Conservation (phyloP, 345 rosid genomes). For the Eutrema japonicum region DNA sequence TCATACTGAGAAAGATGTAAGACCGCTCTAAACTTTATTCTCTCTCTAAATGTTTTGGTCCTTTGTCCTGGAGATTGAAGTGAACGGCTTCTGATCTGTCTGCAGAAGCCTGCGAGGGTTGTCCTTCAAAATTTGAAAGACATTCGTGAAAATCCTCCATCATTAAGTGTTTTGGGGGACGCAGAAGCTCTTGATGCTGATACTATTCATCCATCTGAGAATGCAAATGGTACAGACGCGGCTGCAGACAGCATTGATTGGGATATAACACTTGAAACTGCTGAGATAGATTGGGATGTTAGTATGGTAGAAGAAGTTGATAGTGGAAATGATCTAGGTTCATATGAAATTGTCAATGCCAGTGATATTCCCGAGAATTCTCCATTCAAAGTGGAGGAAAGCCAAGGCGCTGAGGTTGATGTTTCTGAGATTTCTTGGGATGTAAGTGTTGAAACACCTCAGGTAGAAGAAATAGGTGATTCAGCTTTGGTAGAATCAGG, state of each 20-base stretch:
- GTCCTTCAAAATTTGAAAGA: slow-evolving; percentile 69
- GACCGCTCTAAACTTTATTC: slow-evolving; percentile 31
- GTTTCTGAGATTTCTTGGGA: slow-evolving; percentile 86
- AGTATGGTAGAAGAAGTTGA: slow-evolving; percentile 80
- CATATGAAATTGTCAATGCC: slow-evolving; percentile 87
- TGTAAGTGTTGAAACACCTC: slow-evolving; percentile 88
- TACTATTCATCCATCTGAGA: slow-evolving; percentile 46
- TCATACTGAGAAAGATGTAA: slow-evolving; percentile 90
- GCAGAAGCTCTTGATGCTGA: slow-evolving; percentile 55
- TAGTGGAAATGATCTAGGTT: slow-evolving; percentile 82
- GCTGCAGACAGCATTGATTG: slow-evolving; percentile 73
- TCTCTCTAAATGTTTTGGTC: neutral
- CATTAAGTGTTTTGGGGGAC: slow-evolving; percentile 64
- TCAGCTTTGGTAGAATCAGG: slow-evolving; percentile 44
- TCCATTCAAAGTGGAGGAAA: slow-evolving; percentile 50
- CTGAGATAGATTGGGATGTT: slow-evolving; percentile 95
- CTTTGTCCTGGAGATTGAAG: slow-evolving; percentile 7
- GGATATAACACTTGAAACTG: slow-evolving; percentile 82
- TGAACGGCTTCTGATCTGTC: slow-evolving; percentile 31
- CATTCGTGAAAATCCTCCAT: slow-evolving; percentile 75
- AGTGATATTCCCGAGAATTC: slow-evolving; percentile 62
- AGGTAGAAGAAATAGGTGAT: slow-evolving; percentile 67
- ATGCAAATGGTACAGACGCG: slow-evolving; percentile 56
- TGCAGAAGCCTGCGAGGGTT: slow-evolving; percentile 62
- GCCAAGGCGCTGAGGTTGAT: slow-evolving; percentile 48